Evolutionary conservation across 768 basidiomycete species (phyloP), one percentile per base, ranked within the genome.

Genomic region (Suillus cothurnatus): DNA sequence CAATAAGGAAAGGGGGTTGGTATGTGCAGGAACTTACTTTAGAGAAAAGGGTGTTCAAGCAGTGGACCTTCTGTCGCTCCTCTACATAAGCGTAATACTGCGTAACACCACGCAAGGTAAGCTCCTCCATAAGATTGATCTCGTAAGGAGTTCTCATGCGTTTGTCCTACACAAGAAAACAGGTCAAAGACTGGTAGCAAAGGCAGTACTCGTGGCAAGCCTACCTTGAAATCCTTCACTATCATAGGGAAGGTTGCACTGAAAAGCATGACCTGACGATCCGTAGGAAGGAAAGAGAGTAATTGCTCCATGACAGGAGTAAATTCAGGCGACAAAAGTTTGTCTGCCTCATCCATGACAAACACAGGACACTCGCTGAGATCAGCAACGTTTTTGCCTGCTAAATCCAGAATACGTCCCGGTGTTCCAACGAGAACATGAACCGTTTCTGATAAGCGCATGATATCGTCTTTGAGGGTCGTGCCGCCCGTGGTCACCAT

Each of bases 11-110:
- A 52, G 31, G 31, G 39, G 61, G 17, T 28, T 36, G 21, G 9
- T 9, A n/a, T n/a, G 39, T 41, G 55, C 32, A 66, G 23, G 26
- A 38, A 43, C 61, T 28, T 57, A 95, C 95, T 86, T 98, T 98
- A 72, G 95, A 97, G 86, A 99, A 99, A 70, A 99, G 89, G 66
- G 97, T 99, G 84, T 99, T 99, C 70, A 99, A 84, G 80, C 97
- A 99, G 81, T 99, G 97, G 45, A 99, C 97, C 81, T 99, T 99
- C 82, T 99, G 97, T 68, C 94, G 88, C 78, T 99, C 97, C 80
- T 99, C 97, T 74, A 99, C 95, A 79, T 94, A 99, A 71, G 97
- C 97, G 77, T 99, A 99, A 77, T 98, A 99, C 83, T 99, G 97
- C 58, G 97, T 99, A 63, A 99, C 97, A 83, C 97, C 97, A 69